These are phyloP conservation scores for Trypanosoma lewisi DNA, from an alignment of 208 protist species.

Conservation along the genomic window DNA sequence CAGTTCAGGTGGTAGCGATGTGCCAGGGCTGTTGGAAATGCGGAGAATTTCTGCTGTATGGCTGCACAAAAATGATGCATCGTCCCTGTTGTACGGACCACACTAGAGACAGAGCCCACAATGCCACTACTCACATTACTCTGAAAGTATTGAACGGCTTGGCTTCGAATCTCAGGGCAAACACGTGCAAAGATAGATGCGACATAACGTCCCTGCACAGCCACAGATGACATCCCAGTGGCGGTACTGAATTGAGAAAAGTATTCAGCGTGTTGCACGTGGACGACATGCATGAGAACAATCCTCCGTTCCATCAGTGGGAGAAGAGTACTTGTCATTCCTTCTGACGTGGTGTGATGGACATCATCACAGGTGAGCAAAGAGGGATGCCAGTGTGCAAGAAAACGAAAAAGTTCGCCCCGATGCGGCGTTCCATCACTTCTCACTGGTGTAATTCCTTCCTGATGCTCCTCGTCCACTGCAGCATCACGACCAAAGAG, in stretches of 20 bases:
- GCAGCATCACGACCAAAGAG: slow-evolving; percentile 33
- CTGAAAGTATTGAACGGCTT: slow-evolving; percentile 3
- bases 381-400: slow-evolving; percentile 19
- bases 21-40: slow-evolving; percentile 77
- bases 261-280: slow-evolving; percentile 23
- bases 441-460: not conserved
- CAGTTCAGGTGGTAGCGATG: slow-evolving; percentile 80
- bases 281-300: slow-evolving; percentile 22
- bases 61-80: slow-evolving; percentile 63
- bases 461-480: not conserved
- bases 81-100: slow-evolving; percentile 31
- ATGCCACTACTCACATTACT: not conserved
- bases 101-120: not conserved
- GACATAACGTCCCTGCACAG: slow-evolving; percentile 9
- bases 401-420: slow-evolving; percentile 12
- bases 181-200: slow-evolving; percentile 16
- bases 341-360: not conserved
- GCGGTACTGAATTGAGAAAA: not conserved
- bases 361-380: slow-evolving; percentile 20
- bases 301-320: slow-evolving; percentile 3
- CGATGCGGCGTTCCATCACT: not conserved
- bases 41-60: slow-evolving; percentile 52
- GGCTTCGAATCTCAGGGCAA: slow-evolving; percentile 5
- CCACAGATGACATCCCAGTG: not conserved
- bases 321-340: not conserved